A percentile compares a stretch with the other conserved stretches of the same genome.
Evolutionary conservation across 2,329 filamentous ascomycete genomes (phyloP).

Genomic region (Paracorniculantispora psalliotae): DNA sequence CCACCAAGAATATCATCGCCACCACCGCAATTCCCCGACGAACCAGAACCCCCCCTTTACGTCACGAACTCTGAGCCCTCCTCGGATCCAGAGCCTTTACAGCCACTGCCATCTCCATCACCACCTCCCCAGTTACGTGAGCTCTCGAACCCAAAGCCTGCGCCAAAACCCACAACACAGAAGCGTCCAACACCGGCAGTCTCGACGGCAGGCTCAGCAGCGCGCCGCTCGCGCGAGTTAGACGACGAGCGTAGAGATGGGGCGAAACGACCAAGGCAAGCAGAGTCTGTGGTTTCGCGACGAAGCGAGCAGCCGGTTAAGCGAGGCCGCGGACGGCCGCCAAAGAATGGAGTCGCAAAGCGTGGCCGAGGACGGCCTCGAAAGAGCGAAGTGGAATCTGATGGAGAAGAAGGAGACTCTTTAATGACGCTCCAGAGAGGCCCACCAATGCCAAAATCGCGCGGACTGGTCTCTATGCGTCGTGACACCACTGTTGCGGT

Average conservation of each 20-base stretch:
- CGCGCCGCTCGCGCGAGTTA: neutral
- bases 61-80: neutral
- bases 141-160: neutral
- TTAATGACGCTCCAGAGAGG: slow-evolving; percentile 39
- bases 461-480: slow-evolving; percentile 43
- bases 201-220: neutral
- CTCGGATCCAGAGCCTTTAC: neutral
- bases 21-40: neutral
- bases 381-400: slow-evolving; percentile 2
- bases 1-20: neutral
- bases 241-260: neutral
- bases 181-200: slow-evolving; percentile 1
- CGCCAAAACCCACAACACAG: neutral
- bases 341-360: slow-evolving; percentile 11
- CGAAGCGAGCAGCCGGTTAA: slow-evolving; percentile 6
- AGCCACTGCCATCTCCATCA: neutral
- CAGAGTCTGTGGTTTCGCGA: slow-evolving; percentile 3
- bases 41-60: neutral
- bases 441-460: slow-evolving; percentile 43
- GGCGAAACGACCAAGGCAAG: neutral
- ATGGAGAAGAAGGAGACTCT: slow-evolving; percentile 34
- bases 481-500: slow-evolving; percentile 42
- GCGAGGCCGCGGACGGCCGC: slow-evolving; percentile 10
- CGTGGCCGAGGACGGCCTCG: slow-evolving; percentile 8
- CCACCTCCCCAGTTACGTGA: neutral